Percentiles rank a stretch among this genome's conserved stretches.
phyloP scores from a whole-genome alignment of 345 rosid species.

The Euclidium syriacum region DNA sequence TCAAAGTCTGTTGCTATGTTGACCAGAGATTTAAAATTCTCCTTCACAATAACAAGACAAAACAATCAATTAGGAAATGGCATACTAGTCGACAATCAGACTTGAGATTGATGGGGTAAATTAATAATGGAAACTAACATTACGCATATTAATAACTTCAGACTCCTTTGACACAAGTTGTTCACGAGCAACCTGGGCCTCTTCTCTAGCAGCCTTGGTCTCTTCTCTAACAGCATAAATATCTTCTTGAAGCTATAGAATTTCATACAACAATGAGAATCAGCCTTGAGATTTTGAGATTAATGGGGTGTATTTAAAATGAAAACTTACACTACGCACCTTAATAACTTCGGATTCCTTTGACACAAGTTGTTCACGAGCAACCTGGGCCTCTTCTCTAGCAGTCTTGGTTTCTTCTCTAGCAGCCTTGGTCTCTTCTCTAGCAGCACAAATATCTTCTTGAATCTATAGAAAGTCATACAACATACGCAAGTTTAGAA shows the following conservation, averaged over 20 bases:
- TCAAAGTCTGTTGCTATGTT: slow-evolving; percentile 52
- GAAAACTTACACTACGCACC: slow-evolving; percentile 34
- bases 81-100: not conserved
- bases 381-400: slow-evolving; percentile 50
- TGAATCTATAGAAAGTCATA: slow-evolving; percentile 39
- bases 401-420: slow-evolving; percentile 52
- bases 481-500: slow-evolving; percentile 4
- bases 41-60: slow-evolving; percentile 28
- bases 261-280: slow-evolving; percentile 6
- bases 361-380: slow-evolving; percentile 48
- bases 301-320: not conserved
- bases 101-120: slow-evolving; percentile 8
- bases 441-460: slow-evolving; percentile 58
- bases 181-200: slow-evolving; percentile 51
- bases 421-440: slow-evolving; percentile 54
- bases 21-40: slow-evolving; percentile 30
- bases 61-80: slow-evolving; percentile 1
- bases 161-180: slow-evolving; percentile 43
- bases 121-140: slow-evolving; percentile 13
- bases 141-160: slow-evolving; percentile 39
- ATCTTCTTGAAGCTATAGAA: slow-evolving; percentile 53
- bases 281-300: slow-evolving; percentile 5
- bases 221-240: no score
- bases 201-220: slow-evolving; percentile 60
- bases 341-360: slow-evolving; percentile 35